These are phyloP conservation scores for Emergomyces pasteurianus DNA, from an alignment of 2,329 filamentous ascomycete genomes.

Conservation along the genomic window DNA sequence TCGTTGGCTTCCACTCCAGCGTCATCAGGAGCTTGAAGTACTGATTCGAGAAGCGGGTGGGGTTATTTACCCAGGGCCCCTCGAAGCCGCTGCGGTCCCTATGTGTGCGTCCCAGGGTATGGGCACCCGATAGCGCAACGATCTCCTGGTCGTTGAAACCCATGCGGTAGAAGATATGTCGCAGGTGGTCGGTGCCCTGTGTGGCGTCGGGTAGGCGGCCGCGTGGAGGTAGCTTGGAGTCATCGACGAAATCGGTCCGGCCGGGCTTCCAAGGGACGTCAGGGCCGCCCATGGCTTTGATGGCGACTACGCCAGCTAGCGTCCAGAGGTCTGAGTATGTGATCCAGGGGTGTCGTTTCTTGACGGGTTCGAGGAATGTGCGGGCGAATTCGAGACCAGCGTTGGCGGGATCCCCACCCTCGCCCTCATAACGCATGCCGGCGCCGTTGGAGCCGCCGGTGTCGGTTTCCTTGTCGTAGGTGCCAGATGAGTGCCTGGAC, in stretches of 20 bases:
- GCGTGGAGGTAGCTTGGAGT: conserved; percentile 46
- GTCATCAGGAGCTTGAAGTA: conserved; percentile 44
- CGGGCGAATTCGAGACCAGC: conserved; percentile 53
- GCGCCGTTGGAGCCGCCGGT: conserved; percentile 55
- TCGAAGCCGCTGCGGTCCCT: conserved; percentile 45
- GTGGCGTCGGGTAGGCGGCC: conserved; percentile 46
- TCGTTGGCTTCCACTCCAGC: conserved; percentile 44
- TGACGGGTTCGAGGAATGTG: conserved; percentile 52
- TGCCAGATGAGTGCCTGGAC: conserved; percentile 49
- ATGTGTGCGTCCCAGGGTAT: conserved; percentile 46
- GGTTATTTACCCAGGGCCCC: conserved; percentile 48
- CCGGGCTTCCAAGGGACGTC: conserved; percentile 45
- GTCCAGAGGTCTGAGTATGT: conserved; percentile 57
- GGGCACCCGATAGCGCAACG: conserved; percentile 44
- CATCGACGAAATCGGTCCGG: conserved; percentile 51
- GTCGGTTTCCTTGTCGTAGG: conserved; percentile 47
- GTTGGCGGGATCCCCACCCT: conserved; percentile 54
- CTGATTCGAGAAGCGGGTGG: conserved; percentile 47
- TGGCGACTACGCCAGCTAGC: conserved; percentile 46
- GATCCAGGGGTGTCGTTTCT: conserved; percentile 48
- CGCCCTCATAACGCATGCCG: conserved; percentile 53
- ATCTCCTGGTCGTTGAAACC: conserved; percentile 51
- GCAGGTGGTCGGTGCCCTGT: conserved; percentile 43
- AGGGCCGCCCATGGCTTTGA: conserved; percentile 50
- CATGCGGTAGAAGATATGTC: conserved; percentile 48